Base-by-base conservation (phyloP, 495 filamentous ascomycete species). In the Aspergillus ellipticus region DNA sequence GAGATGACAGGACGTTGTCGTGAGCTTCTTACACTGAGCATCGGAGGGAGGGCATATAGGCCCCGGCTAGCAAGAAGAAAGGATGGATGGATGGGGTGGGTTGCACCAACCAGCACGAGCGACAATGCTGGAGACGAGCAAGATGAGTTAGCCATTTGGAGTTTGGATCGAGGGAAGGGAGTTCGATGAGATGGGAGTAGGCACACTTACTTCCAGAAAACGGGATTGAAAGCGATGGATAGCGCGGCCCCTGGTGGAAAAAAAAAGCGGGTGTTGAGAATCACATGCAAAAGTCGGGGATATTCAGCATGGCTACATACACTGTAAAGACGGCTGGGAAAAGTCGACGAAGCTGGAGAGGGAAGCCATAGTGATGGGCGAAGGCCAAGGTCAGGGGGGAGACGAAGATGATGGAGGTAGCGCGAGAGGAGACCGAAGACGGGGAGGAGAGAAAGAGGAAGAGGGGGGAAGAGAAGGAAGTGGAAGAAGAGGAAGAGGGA, bases 181-280 rank as follows among this genome's bases (percentile, higher is more conserved):
- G 42, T 15, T n/a, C n/a, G 13, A 45, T 21, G 10, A 9, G n/a
- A 39, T n/a, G 11, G 21, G 17, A 26, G 43, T 10, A 16, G 9
- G 21, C 42, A 37, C 11, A 75, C 78, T 67, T 65, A 81, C 78
- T 82, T 82, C 79, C 79, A 82, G 68, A 82, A 82, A 24, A 79
- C 76, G 1, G 79, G 79, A 56, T 82, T 82, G 58, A 82, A 82
- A 10, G 74, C 72, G 64, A 82, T 78, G 35, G 75, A 68, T 46
- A 76, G 63, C 42, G 75, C 76, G 61, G 77, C 72, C 59, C 73
- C 79, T 82, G 49, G 45, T 82, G 49, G 45, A 37, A 22, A 33
- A 28, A 50, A 26, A 22, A 11, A 13, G 17, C 16, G 17, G 26
- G 28, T 29, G 60, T 64, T 71, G 47, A 71, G 65, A 57, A 70